A percentile compares a stretch with the other conserved stretches of the same genome.
phyloP scores from a whole-genome alignment of 1,284 basidiomycete species.

The Takashimella koratensis region DNA sequence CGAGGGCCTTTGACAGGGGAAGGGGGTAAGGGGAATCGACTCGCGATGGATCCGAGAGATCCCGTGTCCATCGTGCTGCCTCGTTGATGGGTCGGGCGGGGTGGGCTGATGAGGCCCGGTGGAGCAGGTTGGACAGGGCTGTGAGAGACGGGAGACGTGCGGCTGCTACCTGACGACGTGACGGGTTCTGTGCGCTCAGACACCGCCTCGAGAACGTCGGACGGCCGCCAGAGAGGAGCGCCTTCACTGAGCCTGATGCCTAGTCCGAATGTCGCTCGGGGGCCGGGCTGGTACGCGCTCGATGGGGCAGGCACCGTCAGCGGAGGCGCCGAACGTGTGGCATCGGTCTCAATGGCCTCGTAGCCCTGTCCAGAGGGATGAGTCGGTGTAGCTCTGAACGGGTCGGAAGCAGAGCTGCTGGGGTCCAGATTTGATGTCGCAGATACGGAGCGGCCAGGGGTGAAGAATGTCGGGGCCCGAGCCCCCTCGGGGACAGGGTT shows the following conservation, averaged over 20 bases:
- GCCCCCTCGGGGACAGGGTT: neutral
- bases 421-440: neutral
- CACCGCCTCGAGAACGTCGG: slow-evolving; percentile 14
- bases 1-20: slow-evolving; percentile 27
- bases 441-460: slow-evolving; percentile 1
- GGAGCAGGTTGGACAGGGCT: neutral
- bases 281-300: neutral
- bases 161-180: neutral
- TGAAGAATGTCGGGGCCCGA: slow-evolving; percentile 1
- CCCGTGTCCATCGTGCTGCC: neutral
- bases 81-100: neutral
- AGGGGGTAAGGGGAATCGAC: slow-evolving; percentile 25
- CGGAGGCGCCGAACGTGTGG: neutral
- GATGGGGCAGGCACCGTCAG: neutral
- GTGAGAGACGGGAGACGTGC: slow-evolving; percentile 2
- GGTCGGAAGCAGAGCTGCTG: neutral
- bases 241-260: slow-evolving; percentile 4
- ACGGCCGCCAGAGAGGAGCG: slow-evolving; percentile 8
- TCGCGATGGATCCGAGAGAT: slow-evolving; percentile 14
- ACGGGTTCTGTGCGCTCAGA: slow-evolving; percentile 12
- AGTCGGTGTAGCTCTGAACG: neutral
- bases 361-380: neutral
- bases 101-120: neutral
- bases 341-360: neutral
- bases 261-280: slow-evolving; percentile 2